Evolutionary conservation across 2,329 filamentous ascomycete genomes (phyloP), one percentile per base, ranked within the genome.

Genomic region (Colletotrichum destructivum): DNA sequence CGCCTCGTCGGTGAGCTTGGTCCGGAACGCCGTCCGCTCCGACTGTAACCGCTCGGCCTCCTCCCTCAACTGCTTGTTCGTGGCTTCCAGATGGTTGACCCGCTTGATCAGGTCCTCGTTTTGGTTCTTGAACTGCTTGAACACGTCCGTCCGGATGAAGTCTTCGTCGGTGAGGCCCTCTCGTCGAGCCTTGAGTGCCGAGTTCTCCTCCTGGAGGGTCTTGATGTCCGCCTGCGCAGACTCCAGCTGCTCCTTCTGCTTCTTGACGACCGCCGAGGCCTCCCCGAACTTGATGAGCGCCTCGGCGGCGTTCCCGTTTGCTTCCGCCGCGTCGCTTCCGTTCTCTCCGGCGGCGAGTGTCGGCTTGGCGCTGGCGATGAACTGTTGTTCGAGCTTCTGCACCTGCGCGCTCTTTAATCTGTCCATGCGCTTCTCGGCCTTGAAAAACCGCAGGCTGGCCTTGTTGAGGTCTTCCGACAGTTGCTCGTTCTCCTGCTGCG

Each of bases 381-480:
- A 95, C 82, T 98, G 94, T 77, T 94, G 93, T 80, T 98, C 96
- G 71, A 99, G 83, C 80, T 97, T 98, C 73, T 95, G 93, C 1
- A 98, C 95, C 69, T 97, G 95, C 18, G 91, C 85, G 79, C 96
- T 99, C 82, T 94, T 96, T 31, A 93, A 90, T 54, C 96, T 91
- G 80, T 99, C 96, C 63, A 98, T 86, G 80, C 95, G 96, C 85
- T 97, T 97, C 81, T 99, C 96, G 0, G 96, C 96, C 76, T 97
- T 94, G 85, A 98, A 94, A 78, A 97, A 98, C 75, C 96, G 90
- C 71, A 97, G 86, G 6, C 95, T 97, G 18, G 96, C 96, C 44
- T 90, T 92, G 79, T 98, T 96, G 23, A 98, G 86, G 73, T 96
- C 93, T 77, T 96, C 93, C 57, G 94, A 94, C 4, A 98, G 87